Base-by-base conservation (phyloP, 1,284 basidiomycete species). In the Pterulicium gracile region DNA sequence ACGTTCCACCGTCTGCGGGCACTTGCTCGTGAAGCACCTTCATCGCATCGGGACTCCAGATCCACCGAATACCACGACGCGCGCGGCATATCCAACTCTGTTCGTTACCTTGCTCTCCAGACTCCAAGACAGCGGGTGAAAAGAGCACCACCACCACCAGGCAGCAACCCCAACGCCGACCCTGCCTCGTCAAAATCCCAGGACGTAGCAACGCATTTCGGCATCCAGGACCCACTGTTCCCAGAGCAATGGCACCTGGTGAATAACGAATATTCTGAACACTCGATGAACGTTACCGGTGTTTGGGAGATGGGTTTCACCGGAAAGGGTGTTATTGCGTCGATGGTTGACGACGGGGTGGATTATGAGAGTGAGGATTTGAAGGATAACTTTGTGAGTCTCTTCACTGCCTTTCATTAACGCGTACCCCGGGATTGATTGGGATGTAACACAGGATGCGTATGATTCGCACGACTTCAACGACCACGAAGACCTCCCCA, bases 261-360 rank as follows among this genome's bases (percentile, higher is more conserved):
- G 45, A 91, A 93, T 60, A 76, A 84, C 52, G 73, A 84, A 34
- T 77, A 67, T 49, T 81, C 80, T 1, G 71, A 80, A 54, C 79
- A 91, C 59, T 84, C 80, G 72, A 87, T 94, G 79, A 93, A 94
- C 56, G 79, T 87, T 17, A 79, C 85, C 0, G 70, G 72, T n/a
- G 72, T 92, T 1, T 94, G 90, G 90, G 81, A 87, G 35, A 74
- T 82, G 65, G 90, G 89, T 1, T 75, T 93, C 52, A 88, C 83
- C 0, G 96, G 96, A 1, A 75, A 82, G 54, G 92, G 90, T 15
- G 72, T 98, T 41, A 86, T 88, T 44, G 81, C 93, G 3, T 89
- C 90, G 3, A 73, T 99, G 44, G 87, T 99, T 20, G 96, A 99
- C 61, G 96, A 99, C 61, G 96, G 96, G 0, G 66, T 99, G 53